Evolutionary conservation across 352 stramenopile genomes (phyloP).

Genomic region (Globisporangium paddicum): DNA sequence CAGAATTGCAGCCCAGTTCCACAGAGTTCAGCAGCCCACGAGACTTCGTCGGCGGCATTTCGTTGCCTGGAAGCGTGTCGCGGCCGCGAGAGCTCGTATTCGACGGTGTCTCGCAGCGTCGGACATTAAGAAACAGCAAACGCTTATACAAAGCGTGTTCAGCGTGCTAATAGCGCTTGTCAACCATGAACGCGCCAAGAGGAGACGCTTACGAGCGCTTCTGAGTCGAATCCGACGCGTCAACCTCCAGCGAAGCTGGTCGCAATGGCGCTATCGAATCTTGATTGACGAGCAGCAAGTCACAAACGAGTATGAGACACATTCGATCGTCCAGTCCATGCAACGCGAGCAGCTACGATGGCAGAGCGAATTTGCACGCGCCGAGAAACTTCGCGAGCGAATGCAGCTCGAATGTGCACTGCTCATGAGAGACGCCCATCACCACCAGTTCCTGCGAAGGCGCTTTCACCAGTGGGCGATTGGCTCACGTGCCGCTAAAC

Average conservation of each 20-base stretch:
- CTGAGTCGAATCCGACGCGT: conserved; percentile 8
- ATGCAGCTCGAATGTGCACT: conserved; percentile 11
- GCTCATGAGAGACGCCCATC: conserved; percentile 1
- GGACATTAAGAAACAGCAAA: too few relatives aligned
- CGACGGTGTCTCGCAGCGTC: background rate
- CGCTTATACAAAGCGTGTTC: background rate
- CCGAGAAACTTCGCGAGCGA: background rate
- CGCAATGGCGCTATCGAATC: conserved; percentile 9
- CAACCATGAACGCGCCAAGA: conserved; percentile 11
- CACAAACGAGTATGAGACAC: background rate
- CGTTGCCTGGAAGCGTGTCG: conserved; percentile 13
- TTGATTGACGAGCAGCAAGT: background rate
- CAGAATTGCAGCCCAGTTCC: conserved; percentile 20
- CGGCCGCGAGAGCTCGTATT: background rate
- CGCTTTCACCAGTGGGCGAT: background rate
- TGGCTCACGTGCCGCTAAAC: background rate
- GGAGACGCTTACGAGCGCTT: conserved; percentile 17
- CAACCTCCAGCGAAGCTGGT: conserved; percentile 21
- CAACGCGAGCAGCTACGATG: background rate
- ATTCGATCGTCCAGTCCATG: background rate
- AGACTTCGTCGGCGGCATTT: conserved; percentile 14
- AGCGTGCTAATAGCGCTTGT: conserved; percentile 5
- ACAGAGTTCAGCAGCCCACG: conserved; percentile 7
- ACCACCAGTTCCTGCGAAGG: background rate
- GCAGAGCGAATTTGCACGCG: conserved; percentile 2